Base-by-base conservation (phyloP, 1,284 basidiomycete genomes). In the Polyporus tsugae region DNA sequence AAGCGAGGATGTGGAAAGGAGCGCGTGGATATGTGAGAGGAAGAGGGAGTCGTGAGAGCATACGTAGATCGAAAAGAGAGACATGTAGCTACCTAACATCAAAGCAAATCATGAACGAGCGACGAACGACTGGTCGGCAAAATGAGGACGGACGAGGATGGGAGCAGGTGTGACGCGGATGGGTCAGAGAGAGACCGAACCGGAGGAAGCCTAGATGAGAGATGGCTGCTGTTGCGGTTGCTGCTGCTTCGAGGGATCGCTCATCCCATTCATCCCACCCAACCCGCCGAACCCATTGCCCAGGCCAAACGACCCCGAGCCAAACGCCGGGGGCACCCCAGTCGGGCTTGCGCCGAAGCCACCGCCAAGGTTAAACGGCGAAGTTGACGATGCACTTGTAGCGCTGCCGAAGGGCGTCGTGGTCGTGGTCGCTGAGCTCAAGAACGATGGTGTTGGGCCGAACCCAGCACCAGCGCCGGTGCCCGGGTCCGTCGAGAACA, bases 161-260 rank as follows among this genome's bases (percentile, higher is more conserved):
- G 19, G 44, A 46, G 44, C 44, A 46, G 19, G 44, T 49, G 22
- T 2, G 17, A 49, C 46, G 19, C 19, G n/a, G 46, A 9, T 9
- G 46, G 17, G 46, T 19, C 41, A 42, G 17, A 15, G 41, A 19
- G 15, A 42, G 17, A 42, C 15, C 17, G 17, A 42, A 42, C 15
- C 15, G 4, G 5, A 7, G 52, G 9, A 39, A 55, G 19, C 58
- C 70, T 76, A 85, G 67, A 85, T 84, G 66, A 86, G 75, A 19
- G 83, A 82, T 65, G 80, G 76, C 64, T 75, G 78, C 59, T 76
- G 74, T 71, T 80, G 77, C 63, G 73, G 75, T 60, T 75, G 77
- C 59, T 76, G 73, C 61, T 71, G 73, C 52, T 72, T 75, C 64
- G 77, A 70, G 17, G 69, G 29, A 49, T 74, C 75, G 69, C 75